Evolutionary conservation across 495 filamentous ascomycete genomes (phyloP).

Genomic region (Penicillium argentinense): DNA sequence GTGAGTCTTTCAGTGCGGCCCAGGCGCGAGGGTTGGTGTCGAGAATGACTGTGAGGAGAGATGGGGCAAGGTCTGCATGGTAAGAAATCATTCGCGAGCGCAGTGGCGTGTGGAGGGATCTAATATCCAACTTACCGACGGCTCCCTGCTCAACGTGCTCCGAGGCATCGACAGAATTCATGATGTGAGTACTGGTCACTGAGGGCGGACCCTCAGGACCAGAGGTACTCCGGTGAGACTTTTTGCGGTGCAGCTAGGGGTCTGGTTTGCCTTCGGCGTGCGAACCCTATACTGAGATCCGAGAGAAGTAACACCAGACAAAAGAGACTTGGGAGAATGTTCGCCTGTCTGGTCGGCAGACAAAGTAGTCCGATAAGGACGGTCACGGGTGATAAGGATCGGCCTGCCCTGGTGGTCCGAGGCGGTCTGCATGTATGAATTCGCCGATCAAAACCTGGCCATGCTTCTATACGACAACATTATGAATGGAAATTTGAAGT

Average conservation of each 20-base stretch:
- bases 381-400: conserved; percentile 25
- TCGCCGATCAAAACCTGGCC: too few species aligned
- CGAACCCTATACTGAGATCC: not conserved
- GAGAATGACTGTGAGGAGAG: conserved; percentile 86
- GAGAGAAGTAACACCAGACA: not conserved
- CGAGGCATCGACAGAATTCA: conserved; percentile 89
- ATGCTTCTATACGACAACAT: too few species aligned
- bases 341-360: conserved; percentile 3
- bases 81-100: not conserved
- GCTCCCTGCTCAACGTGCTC: conserved; percentile 69
- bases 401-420: too few species aligned
- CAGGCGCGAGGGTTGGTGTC: conserved; percentile 97
- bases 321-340: not conserved
- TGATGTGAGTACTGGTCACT: conserved; percentile 39
- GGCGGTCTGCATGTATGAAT: too few species aligned
- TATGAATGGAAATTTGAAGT: too few species aligned
- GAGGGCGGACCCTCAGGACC: conserved; percentile 14
- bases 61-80: conserved; percentile 65
- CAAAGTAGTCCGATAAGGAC: conserved; percentile 15
- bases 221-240: conserved; percentile 1
- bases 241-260: not conserved
- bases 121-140: conserved; percentile 18
- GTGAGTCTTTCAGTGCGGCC: conserved; percentile 70
- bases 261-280: not conserved
- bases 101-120: not conserved